A percentile compares a stretch with the other conserved stretches of the same genome.
Evolutionary conservation across 768 basidiomycete species (phyloP).

Genomic region (Boletus subcaerulescens): DNA sequence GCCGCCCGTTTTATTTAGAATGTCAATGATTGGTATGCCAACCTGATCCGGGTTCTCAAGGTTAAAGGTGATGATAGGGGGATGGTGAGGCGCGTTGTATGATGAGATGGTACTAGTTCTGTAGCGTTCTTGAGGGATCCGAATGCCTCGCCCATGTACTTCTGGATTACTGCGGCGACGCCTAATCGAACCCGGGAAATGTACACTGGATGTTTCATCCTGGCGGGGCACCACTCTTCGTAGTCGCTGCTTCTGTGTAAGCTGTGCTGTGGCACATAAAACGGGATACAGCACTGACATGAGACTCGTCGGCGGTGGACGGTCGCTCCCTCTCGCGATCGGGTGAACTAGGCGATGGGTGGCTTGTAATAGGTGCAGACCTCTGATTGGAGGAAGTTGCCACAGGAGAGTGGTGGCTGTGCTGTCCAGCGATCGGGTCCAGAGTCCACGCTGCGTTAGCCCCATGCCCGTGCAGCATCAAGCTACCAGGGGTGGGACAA

Average conservation of each 20-base stretch:
- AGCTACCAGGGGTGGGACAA: neutral
- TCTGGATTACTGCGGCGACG: conserved; percentile 2
- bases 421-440: neutral
- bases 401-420: conserved; percentile 26
- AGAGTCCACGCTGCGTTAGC: conserved; percentile 9
- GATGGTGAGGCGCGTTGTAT: conserved; percentile 29
- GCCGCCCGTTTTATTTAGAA: conserved; percentile 47
- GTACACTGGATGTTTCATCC: conserved; percentile 5
- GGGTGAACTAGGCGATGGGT: conserved; percentile 16
- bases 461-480: neutral
- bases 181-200: conserved; percentile 7
- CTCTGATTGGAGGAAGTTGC: conserved; percentile 6
- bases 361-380: conserved; percentile 9
- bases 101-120: conserved; percentile 9
- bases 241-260: conserved; percentile 16
- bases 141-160: conserved; percentile 15
- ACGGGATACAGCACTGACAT: conserved; percentile 12
- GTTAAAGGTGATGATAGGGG: conserved; percentile 58
- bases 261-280: conserved; percentile 9
- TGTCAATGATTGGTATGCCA: conserved; percentile 62
- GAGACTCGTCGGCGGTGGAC: conserved; percentile 5
- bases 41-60: conserved; percentile 49
- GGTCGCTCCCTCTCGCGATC: conserved; percentile 21
- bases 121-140: conserved; percentile 26
- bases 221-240: conserved; percentile 21